Evolutionary conservation across 495 filamentous ascomycete genomes (phyloP).

Genomic region (Daldinia grandis): DNA sequence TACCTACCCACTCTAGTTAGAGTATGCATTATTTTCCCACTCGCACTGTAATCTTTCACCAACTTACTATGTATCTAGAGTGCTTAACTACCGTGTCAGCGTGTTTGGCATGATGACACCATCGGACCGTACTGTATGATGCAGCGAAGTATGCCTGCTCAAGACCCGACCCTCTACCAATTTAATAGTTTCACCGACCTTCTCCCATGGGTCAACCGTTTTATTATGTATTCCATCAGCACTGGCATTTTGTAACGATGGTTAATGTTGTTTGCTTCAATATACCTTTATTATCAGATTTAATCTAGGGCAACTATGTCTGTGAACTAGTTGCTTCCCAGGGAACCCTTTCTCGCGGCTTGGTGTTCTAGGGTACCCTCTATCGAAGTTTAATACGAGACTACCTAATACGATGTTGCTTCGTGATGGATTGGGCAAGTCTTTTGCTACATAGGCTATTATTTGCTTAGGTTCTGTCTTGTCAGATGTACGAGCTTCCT

Average conservation of each 20-base stretch:
- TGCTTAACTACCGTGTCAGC: not conserved
- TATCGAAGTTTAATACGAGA: constrained; percentile 14
- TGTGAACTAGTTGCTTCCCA: not conserved
- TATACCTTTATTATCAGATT: not conserved
- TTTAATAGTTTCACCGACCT: constrained; percentile 29
- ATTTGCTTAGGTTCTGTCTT: not conserved
- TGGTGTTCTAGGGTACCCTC: not conserved
- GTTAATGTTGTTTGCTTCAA: constrained; percentile 12
- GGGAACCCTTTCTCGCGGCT: not conserved
- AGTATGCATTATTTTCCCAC: not conserved
- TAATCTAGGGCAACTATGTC: not conserved
- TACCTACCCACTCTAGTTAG: not conserved
- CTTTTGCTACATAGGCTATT: not conserved
- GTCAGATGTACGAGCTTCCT: not conserved
- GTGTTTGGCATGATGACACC: not conserved
- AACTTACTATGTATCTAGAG: too few species aligned
- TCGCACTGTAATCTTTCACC: not conserved
- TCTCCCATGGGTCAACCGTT: constrained; percentile 26
- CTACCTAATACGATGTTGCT: constrained; percentile 1
- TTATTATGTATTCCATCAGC: constrained; percentile 1
- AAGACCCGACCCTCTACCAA: not conserved
- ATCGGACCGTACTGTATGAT: not conserved
- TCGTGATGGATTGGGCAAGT: not conserved
- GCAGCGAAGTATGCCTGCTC: not conserved
- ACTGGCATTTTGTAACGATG: not conserved